These are phyloP conservation scores for Xylaria grammica DNA, from an alignment of 495 filamentous ascomycete genomes.

Conservation along the genomic window DNA sequence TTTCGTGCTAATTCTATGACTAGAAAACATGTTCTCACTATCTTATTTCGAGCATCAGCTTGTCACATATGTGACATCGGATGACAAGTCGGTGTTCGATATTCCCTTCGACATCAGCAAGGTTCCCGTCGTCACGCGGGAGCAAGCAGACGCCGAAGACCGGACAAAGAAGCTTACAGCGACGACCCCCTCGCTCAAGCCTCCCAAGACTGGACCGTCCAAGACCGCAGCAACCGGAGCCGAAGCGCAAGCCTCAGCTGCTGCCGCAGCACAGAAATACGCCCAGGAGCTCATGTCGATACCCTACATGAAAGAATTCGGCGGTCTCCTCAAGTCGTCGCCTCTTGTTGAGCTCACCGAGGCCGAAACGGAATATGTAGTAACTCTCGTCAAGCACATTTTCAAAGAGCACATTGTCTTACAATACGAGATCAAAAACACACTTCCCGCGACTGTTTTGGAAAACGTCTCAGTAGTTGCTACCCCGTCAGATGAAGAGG, in stretches of 20 bases:
- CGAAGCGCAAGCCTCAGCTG: conserved; percentile 72
- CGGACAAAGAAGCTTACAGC: conserved; percentile 93
- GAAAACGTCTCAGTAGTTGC: conserved; percentile 89
- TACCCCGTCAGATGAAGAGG: conserved; percentile 84
- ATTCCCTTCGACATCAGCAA: conserved; percentile 86
- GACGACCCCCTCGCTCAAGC: conserved; percentile 92
- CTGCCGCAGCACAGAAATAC: conserved; percentile 84
- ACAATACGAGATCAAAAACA: conserved; percentile 99
- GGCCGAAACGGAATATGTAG: conserved; percentile 97
- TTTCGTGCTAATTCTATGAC: conserved; percentile 30
- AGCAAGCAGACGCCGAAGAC: conserved; percentile 97
- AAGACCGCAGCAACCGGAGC: conserved; percentile 72
- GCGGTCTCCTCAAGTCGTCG: conserved; percentile 87
- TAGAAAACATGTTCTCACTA: conserved; percentile 89
- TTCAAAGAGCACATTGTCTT: conserved; percentile 96
- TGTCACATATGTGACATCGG: conserved; percentile 95
- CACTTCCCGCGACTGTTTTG: conserved; percentile 84
- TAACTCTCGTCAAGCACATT: conserved; percentile 91
- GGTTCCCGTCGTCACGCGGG: conserved; percentile 92
- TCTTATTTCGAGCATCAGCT: conserved; percentile 96
- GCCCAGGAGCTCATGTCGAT: conserved; percentile 84
- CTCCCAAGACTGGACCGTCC: conserved; percentile 81
- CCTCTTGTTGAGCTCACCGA: conserved; percentile 88
- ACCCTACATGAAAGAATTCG: conserved; percentile 88
- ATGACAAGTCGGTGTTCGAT: conserved; percentile 81